Conservation (phyloP, 371 early-diverging fungal genomes). For the Batkoa obscura region DNA sequence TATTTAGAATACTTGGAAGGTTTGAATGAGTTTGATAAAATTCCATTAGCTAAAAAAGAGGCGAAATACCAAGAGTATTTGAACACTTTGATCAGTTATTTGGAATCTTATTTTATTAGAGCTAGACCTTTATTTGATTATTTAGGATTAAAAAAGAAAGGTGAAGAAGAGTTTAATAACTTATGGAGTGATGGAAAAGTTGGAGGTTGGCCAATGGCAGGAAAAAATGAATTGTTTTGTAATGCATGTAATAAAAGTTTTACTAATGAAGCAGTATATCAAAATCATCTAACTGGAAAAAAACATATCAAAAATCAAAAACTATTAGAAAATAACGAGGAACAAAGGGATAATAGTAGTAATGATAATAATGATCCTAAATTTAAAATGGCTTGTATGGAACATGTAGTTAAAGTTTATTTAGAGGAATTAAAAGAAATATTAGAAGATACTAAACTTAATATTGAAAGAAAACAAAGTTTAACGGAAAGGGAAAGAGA, state of each 20-base stretch:
- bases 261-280: constrained; percentile 64
- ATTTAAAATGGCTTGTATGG: constrained; percentile 34
- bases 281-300: constrained; percentile 69
- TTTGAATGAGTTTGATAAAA: constrained; percentile 38
- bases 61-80: constrained; percentile 50
- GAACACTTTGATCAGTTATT: constrained; percentile 33
- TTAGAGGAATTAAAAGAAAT: constrained; percentile 31
- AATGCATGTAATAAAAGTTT: constrained; percentile 67
- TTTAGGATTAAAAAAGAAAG: constrained; percentile 22
- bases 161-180: constrained; percentile 29
- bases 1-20: constrained; percentile 62
- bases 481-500: constrained; percentile 71
- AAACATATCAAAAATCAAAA: constrained; percentile 27
- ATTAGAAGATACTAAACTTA: constrained; percentile 61
- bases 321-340: constrained; percentile 18
- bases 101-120: constrained; percentile 53
- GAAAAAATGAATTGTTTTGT: constrained; percentile 40
- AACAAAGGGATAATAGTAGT: constrained; percentile 7
- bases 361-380: constrained; percentile 18
- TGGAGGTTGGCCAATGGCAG: constrained; percentile 38
- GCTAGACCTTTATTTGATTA: constrained; percentile 65
- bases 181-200: constrained; percentile 35
- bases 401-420: constrained; percentile 38
- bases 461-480: constrained; percentile 87
- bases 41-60: constrained; percentile 40